A percentile compares a stretch with the other conserved stretches of the same genome.
These are phyloP conservation scores for Alloascoidea africana DNA, from an alignment of 805 yeast genomes.

Conservation along the genomic window DNA sequence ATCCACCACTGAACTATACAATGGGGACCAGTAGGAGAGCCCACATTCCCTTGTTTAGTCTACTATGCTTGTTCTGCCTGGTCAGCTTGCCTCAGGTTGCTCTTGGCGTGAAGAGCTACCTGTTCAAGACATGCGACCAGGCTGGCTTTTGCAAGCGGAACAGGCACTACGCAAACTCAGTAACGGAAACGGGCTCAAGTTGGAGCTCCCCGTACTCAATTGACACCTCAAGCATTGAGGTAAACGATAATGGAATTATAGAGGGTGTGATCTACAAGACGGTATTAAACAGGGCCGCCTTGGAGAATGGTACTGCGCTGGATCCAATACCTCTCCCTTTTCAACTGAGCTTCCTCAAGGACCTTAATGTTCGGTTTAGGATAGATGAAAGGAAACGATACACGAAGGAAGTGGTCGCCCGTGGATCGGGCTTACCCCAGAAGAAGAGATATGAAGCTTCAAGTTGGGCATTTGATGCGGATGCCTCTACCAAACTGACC, in stretches of 20 bases:
- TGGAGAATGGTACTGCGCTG: constrained; percentile 16
- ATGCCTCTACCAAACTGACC: not conserved
- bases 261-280: constrained; percentile 30
- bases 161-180: constrained; percentile 41
- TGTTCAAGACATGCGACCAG: constrained; percentile 65
- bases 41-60: not conserved
- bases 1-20: not conserved
- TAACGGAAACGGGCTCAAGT: constrained; percentile 12
- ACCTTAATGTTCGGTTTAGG: constrained; percentile 37
- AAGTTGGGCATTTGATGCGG: constrained; percentile 32
- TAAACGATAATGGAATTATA: constrained; percentile 18
- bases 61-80: not conserved
- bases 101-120: constrained; percentile 13
- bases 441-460: constrained; percentile 37
- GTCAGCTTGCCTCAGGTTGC: not conserved
- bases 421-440: constrained; percentile 15
- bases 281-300: constrained; percentile 15
- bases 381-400: constrained; percentile 37
- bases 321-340: constrained; percentile 32
- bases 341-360: constrained; percentile 30
- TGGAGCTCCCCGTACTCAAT: constrained; percentile 25
- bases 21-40: not conserved
- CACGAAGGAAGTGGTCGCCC: constrained; percentile 8
- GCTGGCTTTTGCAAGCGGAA: constrained; percentile 80
- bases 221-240: constrained; percentile 19